A percentile compares a stretch with the other conserved stretches of the same genome.
Evolutionary conservation across 2,329 filamentous ascomycete genomes (phyloP).

Genomic region (Exophiala sp.): DNA sequence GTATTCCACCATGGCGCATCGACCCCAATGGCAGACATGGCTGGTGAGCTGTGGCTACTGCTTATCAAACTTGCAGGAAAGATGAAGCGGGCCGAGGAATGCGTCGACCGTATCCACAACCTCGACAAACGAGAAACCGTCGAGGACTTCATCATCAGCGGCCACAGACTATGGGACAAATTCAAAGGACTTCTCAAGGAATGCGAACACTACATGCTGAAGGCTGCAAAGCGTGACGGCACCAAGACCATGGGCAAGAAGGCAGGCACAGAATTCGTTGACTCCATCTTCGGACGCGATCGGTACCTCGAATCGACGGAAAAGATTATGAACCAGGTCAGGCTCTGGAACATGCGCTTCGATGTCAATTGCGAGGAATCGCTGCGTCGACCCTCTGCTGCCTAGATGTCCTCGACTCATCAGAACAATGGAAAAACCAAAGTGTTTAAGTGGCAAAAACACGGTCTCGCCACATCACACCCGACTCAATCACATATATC

Average conservation of each 20-base stretch:
- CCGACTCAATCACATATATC: neutral
- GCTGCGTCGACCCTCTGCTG: constrained; percentile 53
- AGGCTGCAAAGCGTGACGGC: constrained; percentile 70
- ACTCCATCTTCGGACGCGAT: constrained; percentile 90
- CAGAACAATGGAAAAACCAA: neutral
- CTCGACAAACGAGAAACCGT: constrained; percentile 74
- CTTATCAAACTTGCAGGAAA: constrained; percentile 92
- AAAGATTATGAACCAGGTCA: constrained; percentile 84
- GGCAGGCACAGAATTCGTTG: constrained; percentile 90
- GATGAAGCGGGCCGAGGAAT: constrained; percentile 84
- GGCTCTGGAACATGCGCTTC: constrained; percentile 88
- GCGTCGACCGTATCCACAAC: constrained; percentile 66
- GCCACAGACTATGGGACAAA: constrained; percentile 79
- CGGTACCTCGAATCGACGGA: constrained; percentile 86
- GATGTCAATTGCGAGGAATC: constrained; percentile 95
- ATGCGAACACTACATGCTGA: constrained; percentile 94
- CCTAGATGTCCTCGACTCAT: constrained; percentile 10
- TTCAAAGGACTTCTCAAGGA: constrained; percentile 83
- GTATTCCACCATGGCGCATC: constrained; percentile 80
- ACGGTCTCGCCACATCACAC: constrained; percentile 11
- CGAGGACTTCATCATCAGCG: constrained; percentile 84
- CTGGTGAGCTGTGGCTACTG: constrained; percentile 91
- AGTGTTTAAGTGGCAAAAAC: constrained; percentile 12
- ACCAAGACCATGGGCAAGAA: constrained; percentile 81
- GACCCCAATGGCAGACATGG: constrained; percentile 82